Conservation (phyloP, 257 asterid genomes). For the Eustoma russellianum region DNA sequence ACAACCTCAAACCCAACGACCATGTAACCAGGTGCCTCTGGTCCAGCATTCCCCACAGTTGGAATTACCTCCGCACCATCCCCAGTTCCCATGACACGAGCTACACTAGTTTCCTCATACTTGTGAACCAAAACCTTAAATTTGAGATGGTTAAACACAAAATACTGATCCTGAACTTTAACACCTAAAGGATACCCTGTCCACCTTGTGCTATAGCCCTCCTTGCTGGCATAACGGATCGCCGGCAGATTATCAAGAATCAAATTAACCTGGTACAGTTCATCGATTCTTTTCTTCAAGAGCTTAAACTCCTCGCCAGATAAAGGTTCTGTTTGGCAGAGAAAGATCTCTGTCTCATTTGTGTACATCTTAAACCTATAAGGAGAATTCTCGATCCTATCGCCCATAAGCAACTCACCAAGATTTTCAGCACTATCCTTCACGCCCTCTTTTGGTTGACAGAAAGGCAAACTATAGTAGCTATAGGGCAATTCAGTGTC, state of each 20-base stretch:
- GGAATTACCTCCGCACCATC: slow-evolving; percentile 76
- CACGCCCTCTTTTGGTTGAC: slow-evolving; percentile 60
- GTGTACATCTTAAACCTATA: slow-evolving; percentile 70
- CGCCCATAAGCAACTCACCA: slow-evolving; percentile 95
- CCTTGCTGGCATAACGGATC: slow-evolving; percentile 63
- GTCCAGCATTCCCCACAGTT: slow-evolving; percentile 32
- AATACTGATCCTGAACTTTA: slow-evolving; percentile 51
- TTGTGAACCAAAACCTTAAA: slow-evolving; percentile 71
- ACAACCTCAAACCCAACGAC: slow-evolving; percentile 90
- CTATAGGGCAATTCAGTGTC: slow-evolving; percentile 79
- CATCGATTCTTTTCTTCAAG: slow-evolving; percentile 76
- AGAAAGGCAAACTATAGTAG: slow-evolving; percentile 79
- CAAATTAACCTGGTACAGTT: slow-evolving; percentile 81
- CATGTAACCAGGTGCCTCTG: slow-evolving; percentile 70
- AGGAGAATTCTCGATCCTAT: slow-evolving; percentile 85
- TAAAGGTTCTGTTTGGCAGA: slow-evolving; percentile 66
- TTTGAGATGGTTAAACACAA: slow-evolving; percentile 66
- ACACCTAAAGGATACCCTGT: slow-evolving; percentile 82
- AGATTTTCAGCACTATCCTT: slow-evolving; percentile 87
- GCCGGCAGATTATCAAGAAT: slow-evolving; percentile 82
- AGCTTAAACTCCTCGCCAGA: slow-evolving; percentile 62
- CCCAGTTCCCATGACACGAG: slow-evolving; percentile 85
- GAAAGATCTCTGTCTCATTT: slow-evolving; percentile 57
- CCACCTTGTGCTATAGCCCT: slow-evolving; percentile 59
- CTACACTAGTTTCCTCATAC: slow-evolving; percentile 69